phyloP scores from a whole-genome alignment of 2,329 filamentous ascomycete genomes.

The Scopulariopsis brevicaulis region DNA sequence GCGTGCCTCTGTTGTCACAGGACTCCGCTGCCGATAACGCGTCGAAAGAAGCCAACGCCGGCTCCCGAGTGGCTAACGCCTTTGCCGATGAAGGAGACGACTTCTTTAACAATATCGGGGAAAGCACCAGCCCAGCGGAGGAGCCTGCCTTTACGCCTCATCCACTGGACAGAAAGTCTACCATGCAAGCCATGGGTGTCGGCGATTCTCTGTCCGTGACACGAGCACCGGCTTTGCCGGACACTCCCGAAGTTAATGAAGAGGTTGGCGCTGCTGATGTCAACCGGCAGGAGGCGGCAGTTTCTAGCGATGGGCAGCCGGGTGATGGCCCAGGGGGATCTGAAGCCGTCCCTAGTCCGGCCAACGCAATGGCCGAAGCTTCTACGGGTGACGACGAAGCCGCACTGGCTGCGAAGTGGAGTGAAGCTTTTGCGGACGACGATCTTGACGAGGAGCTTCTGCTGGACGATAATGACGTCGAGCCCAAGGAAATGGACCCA shows the following conservation, averaged over 20 bases:
- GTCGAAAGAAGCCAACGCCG: constrained; percentile 9
- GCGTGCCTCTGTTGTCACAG: constrained; percentile 48
- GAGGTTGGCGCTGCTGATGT: background rate
- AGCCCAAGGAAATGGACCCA: constrained; percentile 40
- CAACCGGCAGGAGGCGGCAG: background rate
- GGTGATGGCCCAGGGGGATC: too few species aligned
- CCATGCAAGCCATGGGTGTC: constrained; percentile 1
- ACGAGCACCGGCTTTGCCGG: background rate
- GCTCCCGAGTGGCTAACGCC: constrained; percentile 7
- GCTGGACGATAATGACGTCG: constrained; percentile 39
- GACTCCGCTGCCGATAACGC: constrained; percentile 14
- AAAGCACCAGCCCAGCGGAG: background rate
- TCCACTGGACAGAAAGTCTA: constrained; percentile 3
- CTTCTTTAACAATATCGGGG: constrained; percentile 6
- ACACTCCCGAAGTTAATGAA: background rate
- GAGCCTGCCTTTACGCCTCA: background rate
- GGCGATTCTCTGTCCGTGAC: background rate
- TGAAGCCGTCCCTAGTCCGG: constrained; percentile 7
- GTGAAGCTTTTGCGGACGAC: constrained; percentile 65
- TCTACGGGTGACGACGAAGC: constrained; percentile 37
- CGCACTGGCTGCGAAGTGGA: constrained; percentile 64
- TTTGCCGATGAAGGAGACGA: constrained; percentile 11
- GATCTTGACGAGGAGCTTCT: constrained; percentile 60
- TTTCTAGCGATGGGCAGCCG: background rate
- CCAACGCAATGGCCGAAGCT: constrained; percentile 10